These are phyloP conservation scores for Cyclaneusma minus DNA, from an alignment of 2,329 filamentous ascomycete species.

Conservation along the genomic window DNA sequence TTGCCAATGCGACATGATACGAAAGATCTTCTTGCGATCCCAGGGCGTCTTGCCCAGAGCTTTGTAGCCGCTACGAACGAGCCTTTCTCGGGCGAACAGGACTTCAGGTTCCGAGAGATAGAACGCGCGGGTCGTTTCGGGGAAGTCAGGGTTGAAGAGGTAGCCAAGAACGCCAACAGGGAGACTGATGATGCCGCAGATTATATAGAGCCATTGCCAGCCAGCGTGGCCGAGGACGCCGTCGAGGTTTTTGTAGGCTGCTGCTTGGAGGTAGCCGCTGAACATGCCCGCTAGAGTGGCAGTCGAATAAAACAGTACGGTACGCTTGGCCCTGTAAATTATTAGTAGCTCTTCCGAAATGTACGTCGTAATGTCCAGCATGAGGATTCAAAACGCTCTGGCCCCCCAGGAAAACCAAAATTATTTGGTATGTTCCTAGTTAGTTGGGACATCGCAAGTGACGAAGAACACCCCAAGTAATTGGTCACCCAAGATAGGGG, in stretches of 20 bases:
- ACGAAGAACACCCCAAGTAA: conserved; percentile 16
- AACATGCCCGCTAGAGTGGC: conserved; percentile 33
- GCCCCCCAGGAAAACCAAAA: no score
- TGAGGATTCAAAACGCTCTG: no score
- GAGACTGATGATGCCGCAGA: conserved; percentile 37
- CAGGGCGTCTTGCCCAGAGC: no score
- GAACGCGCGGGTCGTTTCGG: conserved; percentile 22
- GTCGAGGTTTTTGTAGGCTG: conserved; percentile 22
- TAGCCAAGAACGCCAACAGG: conserved; percentile 37
- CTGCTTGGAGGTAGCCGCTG: conserved; percentile 26
- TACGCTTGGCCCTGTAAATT: conserved; percentile 39
- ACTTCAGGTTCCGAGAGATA: conserved; percentile 17
- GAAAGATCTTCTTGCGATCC: no score
- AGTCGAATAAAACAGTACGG: conserved; percentile 35
- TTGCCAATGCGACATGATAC: no score
- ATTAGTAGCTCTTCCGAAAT: conserved; percentile 28
- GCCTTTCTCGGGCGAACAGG: conserved; percentile 7
- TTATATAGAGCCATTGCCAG: conserved; percentile 30
- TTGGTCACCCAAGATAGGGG: conserved; percentile 13
- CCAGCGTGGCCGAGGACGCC: conserved; percentile 20
- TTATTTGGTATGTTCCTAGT: no score
- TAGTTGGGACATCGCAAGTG: no score
- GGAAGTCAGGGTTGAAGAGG: conserved; percentile 26
- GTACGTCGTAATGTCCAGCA: conserved; percentile 9
- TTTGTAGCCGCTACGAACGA: conserved; percentile 10